A percentile compares a stretch with the other conserved stretches of the same genome.
These are phyloP conservation scores for Diaporthe sp. DNA, from an alignment of 2,329 filamentous ascomycete species.

Conservation along the genomic window DNA sequence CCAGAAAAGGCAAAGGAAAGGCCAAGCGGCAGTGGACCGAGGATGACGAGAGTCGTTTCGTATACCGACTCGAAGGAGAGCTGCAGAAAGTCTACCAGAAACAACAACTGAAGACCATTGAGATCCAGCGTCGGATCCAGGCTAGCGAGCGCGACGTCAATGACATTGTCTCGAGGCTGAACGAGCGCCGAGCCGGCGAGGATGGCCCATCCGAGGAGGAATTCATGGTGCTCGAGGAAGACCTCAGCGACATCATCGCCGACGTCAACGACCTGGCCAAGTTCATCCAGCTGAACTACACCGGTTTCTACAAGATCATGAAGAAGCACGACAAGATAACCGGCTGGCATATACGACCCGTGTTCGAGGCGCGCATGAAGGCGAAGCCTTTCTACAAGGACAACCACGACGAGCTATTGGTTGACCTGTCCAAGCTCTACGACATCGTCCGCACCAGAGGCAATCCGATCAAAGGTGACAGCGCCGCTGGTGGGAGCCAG, in stretches of 20 bases:
- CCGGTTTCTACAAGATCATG: slow-evolving; percentile 99
- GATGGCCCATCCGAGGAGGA: slow-evolving; percentile 86
- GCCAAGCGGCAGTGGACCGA: slow-evolving; percentile 83
- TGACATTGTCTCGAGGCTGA: slow-evolving; percentile 84
- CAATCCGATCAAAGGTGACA: slow-evolving; percentile 92
- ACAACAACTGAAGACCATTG: slow-evolving; percentile 96
- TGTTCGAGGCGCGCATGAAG: slow-evolving; percentile 95
- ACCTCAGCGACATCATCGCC: slow-evolving; percentile 96
- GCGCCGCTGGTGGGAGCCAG: slow-evolving; percentile 89
- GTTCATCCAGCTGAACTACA: slow-evolving; percentile 98
- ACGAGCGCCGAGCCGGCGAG: slow-evolving; percentile 70
- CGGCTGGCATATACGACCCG: slow-evolving; percentile 90
- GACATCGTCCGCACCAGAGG: slow-evolving; percentile 94
- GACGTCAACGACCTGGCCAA: slow-evolving; percentile 98
- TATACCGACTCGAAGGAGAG: slow-evolving; percentile 88
- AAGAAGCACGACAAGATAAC: slow-evolving; percentile 99
- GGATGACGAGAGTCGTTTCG: slow-evolving; percentile 91
- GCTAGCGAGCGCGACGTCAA: slow-evolving; percentile 90
- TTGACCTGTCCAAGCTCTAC: slow-evolving; percentile 95
- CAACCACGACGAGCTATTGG: slow-evolving; percentile 96
- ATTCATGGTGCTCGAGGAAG: slow-evolving; percentile 93
- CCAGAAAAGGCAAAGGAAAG: slow-evolving; percentile 56
- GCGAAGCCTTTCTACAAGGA: slow-evolving; percentile 99
- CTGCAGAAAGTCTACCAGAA: slow-evolving; percentile 98
- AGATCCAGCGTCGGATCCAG: slow-evolving; percentile 92